Evolutionary conservation across 257 asterid genomes (phyloP).

Genomic region (Solanum chilense): DNA sequence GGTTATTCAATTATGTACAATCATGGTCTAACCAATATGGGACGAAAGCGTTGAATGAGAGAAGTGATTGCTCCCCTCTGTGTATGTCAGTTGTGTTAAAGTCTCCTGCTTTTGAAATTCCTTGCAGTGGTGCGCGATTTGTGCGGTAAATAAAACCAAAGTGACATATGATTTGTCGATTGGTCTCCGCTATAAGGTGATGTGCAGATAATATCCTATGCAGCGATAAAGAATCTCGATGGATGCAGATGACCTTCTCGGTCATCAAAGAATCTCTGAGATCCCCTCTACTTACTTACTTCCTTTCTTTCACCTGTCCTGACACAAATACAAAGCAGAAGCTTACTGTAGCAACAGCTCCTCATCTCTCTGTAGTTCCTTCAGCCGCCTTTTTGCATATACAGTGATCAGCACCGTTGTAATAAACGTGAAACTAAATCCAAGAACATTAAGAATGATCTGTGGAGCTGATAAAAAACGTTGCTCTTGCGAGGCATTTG

Average conservation of each 20-base stretch:
- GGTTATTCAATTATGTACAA: conserved; percentile 6
- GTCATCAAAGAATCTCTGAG: background rate
- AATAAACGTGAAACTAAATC: conserved; percentile 44
- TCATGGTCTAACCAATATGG: background rate
- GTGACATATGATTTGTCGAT: background rate
- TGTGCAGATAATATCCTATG: background rate
- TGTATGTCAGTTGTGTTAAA: background rate
- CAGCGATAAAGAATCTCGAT: background rate
- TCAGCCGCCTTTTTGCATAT: conserved; percentile 62
- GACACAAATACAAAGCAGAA: background rate
- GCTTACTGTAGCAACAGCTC: conserved; percentile 46
- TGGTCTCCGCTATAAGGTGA: background rate
- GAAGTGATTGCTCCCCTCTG: background rate
- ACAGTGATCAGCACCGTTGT: conserved; percentile 54
- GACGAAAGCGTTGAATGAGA: background rate
- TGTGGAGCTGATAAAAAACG: conserved; percentile 36
- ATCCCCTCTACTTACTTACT: background rate
- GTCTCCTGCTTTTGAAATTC: background rate
- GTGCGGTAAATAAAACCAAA: background rate
- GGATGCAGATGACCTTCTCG: background rate
- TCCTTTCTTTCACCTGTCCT: background rate
- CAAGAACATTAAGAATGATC: conserved; percentile 44
- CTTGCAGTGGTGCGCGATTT: background rate
- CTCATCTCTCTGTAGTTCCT: conserved; percentile 55
- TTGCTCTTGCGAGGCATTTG: conserved; percentile 58